Base-by-base conservation (phyloP, 176 grass and related monocot species). In the Ampelocalamus luodianensis region DNA sequence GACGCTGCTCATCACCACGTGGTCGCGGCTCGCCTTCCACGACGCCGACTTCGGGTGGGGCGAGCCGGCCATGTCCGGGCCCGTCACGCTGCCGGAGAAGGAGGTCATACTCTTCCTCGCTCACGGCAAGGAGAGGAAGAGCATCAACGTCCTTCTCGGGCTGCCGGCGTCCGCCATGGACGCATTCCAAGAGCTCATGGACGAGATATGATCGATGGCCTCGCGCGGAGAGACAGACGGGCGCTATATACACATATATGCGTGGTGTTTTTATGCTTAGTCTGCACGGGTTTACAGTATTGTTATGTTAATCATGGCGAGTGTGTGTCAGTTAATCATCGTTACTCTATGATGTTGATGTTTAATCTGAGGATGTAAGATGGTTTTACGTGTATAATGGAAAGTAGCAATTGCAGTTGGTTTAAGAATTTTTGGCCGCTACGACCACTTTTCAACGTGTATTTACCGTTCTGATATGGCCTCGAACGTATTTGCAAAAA, bases 31-130 rank as follows among this genome's bases (percentile, higher is more conserved):
- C 45, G 86, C 86, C 7, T 99, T 99, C 85, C 78, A 96, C 36
- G 92, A 75, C 27, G 88, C 96, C 8, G 96, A 99, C 83, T 99
- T 99, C 62, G 96, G 96, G 2, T 96, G 93, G 93, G 96, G 96
- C 0, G 81, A 81, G 88, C 93, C 96, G 5, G 58, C 77, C 27
- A 85, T 91, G 82, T 89, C 96, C 4, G 96, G 96, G 15, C 96
- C 96, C 10, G 96, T 99, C 42, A 90, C 83, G 11, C 91, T 99
- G 60, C 96, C 96, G 32, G 88, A 96, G 88, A 96, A 96, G 86
- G 96, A 99, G 83, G 91, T 99, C 22, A 90, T 92, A 42, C 85
- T 99, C 59, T 99, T 99, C 89, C 87, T 99, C 23, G 85, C 96
- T 2, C 93, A 99, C 46, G 93, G 93, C 2, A 67, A 96, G 90